Conservation (phyloP, 768 basidiomycete genomes). For the Kwoniella sp. region DNA sequence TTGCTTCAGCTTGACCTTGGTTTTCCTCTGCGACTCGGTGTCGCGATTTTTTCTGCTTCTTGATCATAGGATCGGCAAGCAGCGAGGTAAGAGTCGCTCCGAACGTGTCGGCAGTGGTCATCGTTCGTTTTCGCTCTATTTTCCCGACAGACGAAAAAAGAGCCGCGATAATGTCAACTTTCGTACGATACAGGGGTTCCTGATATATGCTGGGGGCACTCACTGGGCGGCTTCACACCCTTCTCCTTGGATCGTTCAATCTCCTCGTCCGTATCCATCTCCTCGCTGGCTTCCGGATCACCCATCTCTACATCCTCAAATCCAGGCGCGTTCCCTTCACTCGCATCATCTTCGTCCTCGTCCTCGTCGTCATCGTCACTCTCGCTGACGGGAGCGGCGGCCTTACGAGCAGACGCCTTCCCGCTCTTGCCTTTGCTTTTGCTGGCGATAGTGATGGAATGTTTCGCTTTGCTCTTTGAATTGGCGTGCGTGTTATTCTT, state of each 20-base stretch:
- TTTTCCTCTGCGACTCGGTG: background rate
- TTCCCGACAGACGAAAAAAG: background rate
- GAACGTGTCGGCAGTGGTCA: slow-evolving; percentile 54
- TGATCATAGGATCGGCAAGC: slow-evolving; percentile 38
- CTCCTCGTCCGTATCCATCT: slow-evolving; percentile 50
- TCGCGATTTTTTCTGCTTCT: slow-evolving; percentile 9
- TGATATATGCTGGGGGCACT: no score
- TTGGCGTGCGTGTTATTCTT: background rate
- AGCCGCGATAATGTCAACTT: background rate
- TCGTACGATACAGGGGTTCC: no score
- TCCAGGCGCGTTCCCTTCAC: slow-evolving; percentile 32
- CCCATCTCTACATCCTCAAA: slow-evolving; percentile 40
- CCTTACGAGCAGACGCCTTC: no score
- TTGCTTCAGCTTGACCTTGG: slow-evolving; percentile 5
- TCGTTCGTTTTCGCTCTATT: slow-evolving; percentile 53
- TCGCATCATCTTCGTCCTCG: slow-evolving; percentile 18
- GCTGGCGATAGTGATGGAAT: slow-evolving; percentile 5
- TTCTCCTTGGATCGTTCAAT: slow-evolving; percentile 46
- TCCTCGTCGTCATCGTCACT: background rate
- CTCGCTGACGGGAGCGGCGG: background rate
- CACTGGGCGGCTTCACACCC: slow-evolving; percentile 29
- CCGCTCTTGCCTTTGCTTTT: slow-evolving; percentile 22
- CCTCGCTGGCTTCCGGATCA: slow-evolving; percentile 22
- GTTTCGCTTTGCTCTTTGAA: slow-evolving; percentile 16
- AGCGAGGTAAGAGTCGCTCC: slow-evolving; percentile 55